Percentiles rank a stretch among this genome's conserved stretches.
Conservation (phyloP, 371 early-diverging fungal species). For the Blakeslea trispora region DNA sequence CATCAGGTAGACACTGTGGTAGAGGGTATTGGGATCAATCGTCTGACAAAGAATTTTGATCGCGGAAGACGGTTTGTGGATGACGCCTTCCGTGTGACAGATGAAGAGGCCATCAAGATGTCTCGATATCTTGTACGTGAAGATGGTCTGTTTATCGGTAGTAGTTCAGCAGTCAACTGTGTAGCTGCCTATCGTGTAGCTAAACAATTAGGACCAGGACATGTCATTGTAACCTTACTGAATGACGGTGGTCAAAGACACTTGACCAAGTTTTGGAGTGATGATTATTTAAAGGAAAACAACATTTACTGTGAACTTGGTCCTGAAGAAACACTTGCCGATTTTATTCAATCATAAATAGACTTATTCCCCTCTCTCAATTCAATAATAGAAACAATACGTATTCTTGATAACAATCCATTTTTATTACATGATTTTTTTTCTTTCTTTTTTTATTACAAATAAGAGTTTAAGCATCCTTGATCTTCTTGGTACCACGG, state of each 20-base stretch:
- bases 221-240: conserved; percentile 81
- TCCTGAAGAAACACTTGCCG: conserved; percentile 35
- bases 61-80: conserved; percentile 67
- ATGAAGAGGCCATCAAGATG: conserved; percentile 93
- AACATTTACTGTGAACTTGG: conserved; percentile 33
- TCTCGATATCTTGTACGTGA: conserved; percentile 78
- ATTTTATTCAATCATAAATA: conserved; percentile 40
- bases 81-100: conserved; percentile 86
- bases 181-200: conserved; percentile 85
- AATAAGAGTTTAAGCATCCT: too few relatives aligned
- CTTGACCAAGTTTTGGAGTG: conserved; percentile 82
- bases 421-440: too few relatives aligned
- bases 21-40: conserved; percentile 95
- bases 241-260: conserved; percentile 87
- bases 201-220: conserved; percentile 71
- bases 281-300: conserved; percentile 42
- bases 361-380: too few relatives aligned
- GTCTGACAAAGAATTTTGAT: conserved; percentile 89
- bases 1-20: conserved; percentile 97
- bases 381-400: too few relatives aligned
- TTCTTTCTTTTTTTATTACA: too few relatives aligned
- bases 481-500: too few relatives aligned
- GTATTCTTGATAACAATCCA: too few relatives aligned
- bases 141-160: conserved; percentile 93
- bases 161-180: conserved; percentile 90